phyloP scores from a whole-genome alignment of 2,329 filamentous ascomycete species.

The Pyrenophora seminiperda region DNA sequence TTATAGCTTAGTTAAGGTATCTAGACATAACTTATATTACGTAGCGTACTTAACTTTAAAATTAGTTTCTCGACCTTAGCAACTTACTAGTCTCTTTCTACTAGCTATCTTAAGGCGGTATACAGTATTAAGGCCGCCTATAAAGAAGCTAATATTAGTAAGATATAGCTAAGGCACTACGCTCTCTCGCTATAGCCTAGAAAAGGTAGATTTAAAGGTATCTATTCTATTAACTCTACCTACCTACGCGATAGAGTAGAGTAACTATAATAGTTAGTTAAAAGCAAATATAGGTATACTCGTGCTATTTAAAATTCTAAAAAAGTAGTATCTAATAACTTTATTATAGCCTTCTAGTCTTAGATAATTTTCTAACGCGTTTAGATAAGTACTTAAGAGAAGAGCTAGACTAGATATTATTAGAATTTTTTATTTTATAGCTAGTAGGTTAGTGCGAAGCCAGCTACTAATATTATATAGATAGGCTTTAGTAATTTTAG shows the following conservation, averaged over 20 bases:
- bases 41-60: conserved; percentile 48
- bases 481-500: background rate
- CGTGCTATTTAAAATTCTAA: conserved; percentile 49
- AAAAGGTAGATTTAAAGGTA: conserved; percentile 53
- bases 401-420: background rate
- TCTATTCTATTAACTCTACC: conserved; percentile 54
- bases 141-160: conserved; percentile 36
- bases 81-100: conserved; percentile 43
- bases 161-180: conserved; percentile 51
- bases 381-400: background rate
- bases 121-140: conserved; percentile 42
- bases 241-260: conserved; percentile 43
- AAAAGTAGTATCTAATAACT: conserved; percentile 69
- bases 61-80: conserved; percentile 22
- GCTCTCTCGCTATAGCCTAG: conserved; percentile 32
- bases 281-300: conserved; percentile 64
- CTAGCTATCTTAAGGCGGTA: conserved; percentile 52
- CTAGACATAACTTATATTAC: conserved; percentile 36
- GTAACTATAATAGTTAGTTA: conserved; percentile 43
- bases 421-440: background rate
- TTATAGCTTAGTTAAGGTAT: background rate
- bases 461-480: background rate
- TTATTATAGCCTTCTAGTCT: conserved; percentile 9
- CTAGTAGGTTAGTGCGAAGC: background rate
- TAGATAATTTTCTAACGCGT: background rate